A percentile compares a stretch with the other conserved stretches of the same genome.
These are phyloP conservation scores for Plasmodium yoelii DNA, from an alignment of 169 alveolate species.

Conservation along the genomic window DNA sequence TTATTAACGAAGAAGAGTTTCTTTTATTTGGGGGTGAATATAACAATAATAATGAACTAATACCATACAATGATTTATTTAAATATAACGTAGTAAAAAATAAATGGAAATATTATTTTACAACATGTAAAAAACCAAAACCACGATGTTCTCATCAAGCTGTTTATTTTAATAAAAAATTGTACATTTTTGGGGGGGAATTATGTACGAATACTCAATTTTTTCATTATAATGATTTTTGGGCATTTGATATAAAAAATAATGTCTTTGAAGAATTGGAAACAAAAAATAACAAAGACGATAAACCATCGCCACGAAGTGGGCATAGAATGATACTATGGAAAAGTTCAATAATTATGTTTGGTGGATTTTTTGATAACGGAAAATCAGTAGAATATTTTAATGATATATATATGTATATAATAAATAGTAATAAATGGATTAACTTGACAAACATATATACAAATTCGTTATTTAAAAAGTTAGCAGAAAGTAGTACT, in stretches of 20 bases:
- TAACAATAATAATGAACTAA: slow-evolving; percentile 88
- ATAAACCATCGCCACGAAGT: slow-evolving; percentile 90
- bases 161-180: slow-evolving; percentile 86
- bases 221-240: slow-evolving; percentile 91
- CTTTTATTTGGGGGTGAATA: slow-evolving; percentile 93
- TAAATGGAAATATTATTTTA: slow-evolving; percentile 88
- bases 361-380: slow-evolving; percentile 94
- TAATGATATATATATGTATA: slow-evolving; percentile 88
- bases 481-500: slow-evolving; percentile 70
- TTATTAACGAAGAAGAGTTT: slow-evolving; percentile 81
- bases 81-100: slow-evolving; percentile 86
- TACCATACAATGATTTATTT: slow-evolving; percentile 88
- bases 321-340: slow-evolving; percentile 94
- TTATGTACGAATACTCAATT: slow-evolving; percentile 90
- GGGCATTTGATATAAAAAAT: slow-evolving; percentile 85
- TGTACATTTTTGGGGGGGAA: slow-evolving; percentile 93
- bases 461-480: slow-evolving; percentile 78
- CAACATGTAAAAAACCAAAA: slow-evolving; percentile 85
- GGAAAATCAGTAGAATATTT: slow-evolving; percentile 87
- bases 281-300: slow-evolving; percentile 80
- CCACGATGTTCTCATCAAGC: slow-evolving; percentile 94
- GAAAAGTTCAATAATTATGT: slow-evolving; percentile 89
- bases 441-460: slow-evolving; percentile 70
- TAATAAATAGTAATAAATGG: slow-evolving; percentile 79
- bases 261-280: slow-evolving; percentile 88